A percentile compares a stretch with the other conserved stretches of the same genome.
Evolutionary conservation across 2,329 filamentous ascomycete species (phyloP).

Genomic region (Ophiostoma sp.): DNA sequence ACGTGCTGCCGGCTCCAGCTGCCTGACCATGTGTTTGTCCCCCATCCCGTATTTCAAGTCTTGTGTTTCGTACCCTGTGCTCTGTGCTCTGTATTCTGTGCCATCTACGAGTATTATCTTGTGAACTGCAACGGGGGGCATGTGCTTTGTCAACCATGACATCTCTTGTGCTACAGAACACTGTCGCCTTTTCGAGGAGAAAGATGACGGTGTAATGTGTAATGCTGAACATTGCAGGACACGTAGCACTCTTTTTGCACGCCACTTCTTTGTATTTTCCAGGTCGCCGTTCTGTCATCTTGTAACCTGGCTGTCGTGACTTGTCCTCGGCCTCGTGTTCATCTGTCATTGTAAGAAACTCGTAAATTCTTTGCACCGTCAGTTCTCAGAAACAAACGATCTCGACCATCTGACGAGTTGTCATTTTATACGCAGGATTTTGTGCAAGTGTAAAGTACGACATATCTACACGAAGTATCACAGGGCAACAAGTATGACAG

Average conservation of each 20-base stretch:
- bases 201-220: neutral
- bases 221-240: neutral
- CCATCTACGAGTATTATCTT: neutral
- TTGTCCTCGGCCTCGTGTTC: neutral
- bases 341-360: neutral
- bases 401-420: conserved; percentile 2
- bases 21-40: conserved; percentile 6
- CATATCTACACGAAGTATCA: neutral
- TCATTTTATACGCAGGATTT: neutral
- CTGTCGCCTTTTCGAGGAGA: neutral
- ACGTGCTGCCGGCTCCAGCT: neutral
- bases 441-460: neutral
- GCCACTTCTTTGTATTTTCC: neutral
- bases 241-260: neutral
- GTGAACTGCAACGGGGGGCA: neutral
- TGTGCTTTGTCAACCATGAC: conserved; percentile 18
- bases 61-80: neutral
- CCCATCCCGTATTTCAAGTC: neutral
- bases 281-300: neutral
- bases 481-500: neutral
- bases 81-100: neutral
- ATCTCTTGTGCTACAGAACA: conserved; percentile 16
- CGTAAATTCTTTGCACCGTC: neutral
- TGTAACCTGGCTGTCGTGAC: neutral
- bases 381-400: conserved; percentile 2